Percentiles rank a stretch among this genome's conserved stretches.
phyloP scores from a whole-genome alignment of 2,329 filamentous ascomycete species.

The Lachnellula arida region DNA sequence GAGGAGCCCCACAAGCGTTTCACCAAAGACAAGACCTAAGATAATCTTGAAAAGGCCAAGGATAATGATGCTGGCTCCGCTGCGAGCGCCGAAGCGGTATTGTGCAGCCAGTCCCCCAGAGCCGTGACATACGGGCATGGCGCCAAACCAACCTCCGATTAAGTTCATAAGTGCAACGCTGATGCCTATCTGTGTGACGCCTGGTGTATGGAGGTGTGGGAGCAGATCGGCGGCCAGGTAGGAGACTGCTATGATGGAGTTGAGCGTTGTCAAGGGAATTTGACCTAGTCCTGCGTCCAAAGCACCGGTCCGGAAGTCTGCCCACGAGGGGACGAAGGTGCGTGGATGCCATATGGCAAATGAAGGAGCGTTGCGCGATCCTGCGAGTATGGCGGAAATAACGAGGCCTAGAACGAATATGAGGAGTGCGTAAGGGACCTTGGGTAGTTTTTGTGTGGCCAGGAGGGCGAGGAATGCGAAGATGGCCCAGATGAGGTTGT shows the following conservation, averaged over 20 bases:
- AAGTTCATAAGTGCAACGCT: constrained; percentile 85
- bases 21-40: constrained; percentile 70
- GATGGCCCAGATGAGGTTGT: constrained; percentile 77
- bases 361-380: constrained; percentile 40
- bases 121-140: constrained; percentile 94
- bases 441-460: constrained; percentile 56
- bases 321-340: constrained; percentile 40
- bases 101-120: constrained; percentile 88
- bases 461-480: constrained; percentile 68
- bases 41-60: constrained; percentile 72
- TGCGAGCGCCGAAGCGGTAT: constrained; percentile 85
- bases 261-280: constrained; percentile 84
- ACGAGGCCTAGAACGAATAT: constrained; percentile 65
- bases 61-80: constrained; percentile 75
- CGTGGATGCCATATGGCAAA: constrained; percentile 58
- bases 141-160: constrained; percentile 81
- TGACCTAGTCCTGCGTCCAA: constrained; percentile 64
- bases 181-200: constrained; percentile 71
- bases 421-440: constrained; percentile 72
- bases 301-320: constrained; percentile 47
- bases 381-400: constrained; percentile 51
- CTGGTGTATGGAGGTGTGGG: constrained; percentile 61
- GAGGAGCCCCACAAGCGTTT: constrained; percentile 67
- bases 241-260: constrained; percentile 84
- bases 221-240: constrained; percentile 75